phyloP scores from a whole-genome alignment of 2,329 filamentous ascomycete genomes.

The Huntiella decipiens region DNA sequence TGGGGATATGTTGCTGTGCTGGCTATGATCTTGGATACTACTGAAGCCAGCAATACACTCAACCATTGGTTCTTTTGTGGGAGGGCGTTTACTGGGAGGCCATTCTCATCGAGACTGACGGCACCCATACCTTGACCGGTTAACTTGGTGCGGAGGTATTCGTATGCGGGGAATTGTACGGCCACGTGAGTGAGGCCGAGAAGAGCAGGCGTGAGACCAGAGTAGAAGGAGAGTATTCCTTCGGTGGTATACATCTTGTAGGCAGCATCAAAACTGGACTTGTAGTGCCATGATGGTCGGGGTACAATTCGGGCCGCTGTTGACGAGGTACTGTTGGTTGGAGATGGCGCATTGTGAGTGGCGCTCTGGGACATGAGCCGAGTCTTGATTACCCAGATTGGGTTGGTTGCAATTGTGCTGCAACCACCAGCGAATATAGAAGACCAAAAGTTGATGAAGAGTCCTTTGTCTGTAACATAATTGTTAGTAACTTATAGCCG shows the following conservation, averaged over 20 bases:
- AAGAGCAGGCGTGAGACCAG: conserved; percentile 77
- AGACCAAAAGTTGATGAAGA: conserved; percentile 64
- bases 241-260: conserved; percentile 90
- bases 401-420: conserved; percentile 87
- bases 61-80: conserved; percentile 39
- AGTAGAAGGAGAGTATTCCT: conserved; percentile 82
- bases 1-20: conserved; percentile 94
- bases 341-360: conserved; percentile 19
- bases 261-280: conserved; percentile 73
- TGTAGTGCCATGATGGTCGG: conserved; percentile 61
- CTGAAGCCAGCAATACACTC: conserved; percentile 72
- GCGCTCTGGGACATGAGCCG: conserved; percentile 83
- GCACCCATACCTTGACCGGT: conserved; percentile 79
- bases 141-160: conserved; percentile 77
- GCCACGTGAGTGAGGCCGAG: conserved; percentile 88
- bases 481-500: conserved; percentile 1
- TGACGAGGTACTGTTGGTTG: conserved; percentile 13
- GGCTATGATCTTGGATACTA: conserved; percentile 84
- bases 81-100: background rate
- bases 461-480: conserved; percentile 9
- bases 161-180: conserved; percentile 91
- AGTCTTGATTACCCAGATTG: conserved; percentile 99
- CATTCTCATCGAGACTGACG: conserved; percentile 26
- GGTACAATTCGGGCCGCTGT: no score
- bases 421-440: conserved; percentile 80